Evolutionary conservation across 1,139 yeast genomes (phyloP).

Genomic region (Suhomyces guaymorum): DNA sequence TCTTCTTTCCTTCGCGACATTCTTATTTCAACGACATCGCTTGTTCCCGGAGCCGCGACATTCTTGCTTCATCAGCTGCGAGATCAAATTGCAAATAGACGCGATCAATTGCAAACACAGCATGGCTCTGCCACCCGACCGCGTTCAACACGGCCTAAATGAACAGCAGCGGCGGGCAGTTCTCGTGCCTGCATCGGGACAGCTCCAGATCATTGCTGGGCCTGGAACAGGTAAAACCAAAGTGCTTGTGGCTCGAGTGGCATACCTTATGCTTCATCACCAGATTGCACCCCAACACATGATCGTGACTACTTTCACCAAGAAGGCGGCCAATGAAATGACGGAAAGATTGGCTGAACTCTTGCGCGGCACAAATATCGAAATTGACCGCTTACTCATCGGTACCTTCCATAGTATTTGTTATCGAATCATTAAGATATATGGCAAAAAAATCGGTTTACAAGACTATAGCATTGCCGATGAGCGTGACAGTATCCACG

Average conservation of each 20-base stretch:
- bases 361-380: conserved; percentile 39
- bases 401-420: conserved; percentile 92
- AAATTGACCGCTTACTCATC: conserved; percentile 50
- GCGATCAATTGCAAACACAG: too few species aligned
- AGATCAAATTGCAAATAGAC: too few species aligned
- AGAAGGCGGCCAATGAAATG: conserved; percentile 88
- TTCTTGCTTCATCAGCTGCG: too few species aligned
- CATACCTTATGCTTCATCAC: conserved; percentile 57
- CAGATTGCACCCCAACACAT: conserved; percentile 58
- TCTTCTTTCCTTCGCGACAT: too few species aligned
- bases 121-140: too few species aligned
- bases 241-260: conserved; percentile 77
- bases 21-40: too few species aligned
- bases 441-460: conserved; percentile 56
- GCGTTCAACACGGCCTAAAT: too few species aligned
- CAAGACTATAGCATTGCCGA: conserved; percentile 60
- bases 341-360: conserved; percentile 51
- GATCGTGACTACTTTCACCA: conserved; percentile 87
- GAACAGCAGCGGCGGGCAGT: conserved; percentile 63
- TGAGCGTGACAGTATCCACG: conserved; percentile 58
- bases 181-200: conserved; percentile 49
- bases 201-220: conserved; percentile 82
- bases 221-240: conserved; percentile 91
- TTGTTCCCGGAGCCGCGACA: too few species aligned
- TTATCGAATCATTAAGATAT: conserved; percentile 54